phyloP scores from a whole-genome alignment of 305 asterid species.

The Fraxinus greggii region DNA sequence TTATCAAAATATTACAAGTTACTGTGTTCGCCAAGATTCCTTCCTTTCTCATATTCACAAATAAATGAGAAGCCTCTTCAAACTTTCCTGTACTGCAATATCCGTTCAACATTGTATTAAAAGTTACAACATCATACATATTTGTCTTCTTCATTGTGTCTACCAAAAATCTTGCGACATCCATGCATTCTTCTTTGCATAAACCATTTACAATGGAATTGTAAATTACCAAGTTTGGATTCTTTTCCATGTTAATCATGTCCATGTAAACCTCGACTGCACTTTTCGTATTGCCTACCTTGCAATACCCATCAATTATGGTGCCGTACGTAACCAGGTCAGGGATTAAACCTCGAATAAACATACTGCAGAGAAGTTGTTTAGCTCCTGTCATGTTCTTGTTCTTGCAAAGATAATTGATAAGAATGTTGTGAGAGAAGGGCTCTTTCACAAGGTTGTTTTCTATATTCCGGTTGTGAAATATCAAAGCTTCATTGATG shows the following conservation, averaged over 20 bases:
- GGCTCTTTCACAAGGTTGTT: conserved; percentile 45
- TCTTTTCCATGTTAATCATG: conserved; percentile 45
- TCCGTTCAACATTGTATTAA: conserved; percentile 55
- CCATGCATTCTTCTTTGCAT: conserved; percentile 47
- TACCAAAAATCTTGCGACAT: conserved; percentile 36
- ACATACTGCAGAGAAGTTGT: conserved; percentile 63
- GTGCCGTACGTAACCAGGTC: conserved; percentile 63
- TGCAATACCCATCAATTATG: conserved; percentile 57
- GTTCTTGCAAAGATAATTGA: conserved; percentile 49
- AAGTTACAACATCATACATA: conserved; percentile 47
- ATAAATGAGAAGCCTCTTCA: conserved; percentile 44
- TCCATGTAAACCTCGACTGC: conserved; percentile 47
- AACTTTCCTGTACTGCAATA: conserved; percentile 48
- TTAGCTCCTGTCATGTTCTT: conserved; percentile 42
- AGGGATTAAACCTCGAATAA: conserved; percentile 64
- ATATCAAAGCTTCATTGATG: conserved; percentile 44
- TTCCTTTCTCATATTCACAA: conserved; percentile 44
- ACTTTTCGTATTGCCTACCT: conserved; percentile 33
- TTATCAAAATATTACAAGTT: conserved; percentile 59
- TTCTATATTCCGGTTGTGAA: conserved; percentile 40
- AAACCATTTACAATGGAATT: conserved; percentile 61
- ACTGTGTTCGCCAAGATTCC: conserved; percentile 42
- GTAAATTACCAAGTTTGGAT: conserved; percentile 57
- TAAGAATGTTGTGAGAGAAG: conserved; percentile 51
- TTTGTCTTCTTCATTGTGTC: conserved; percentile 42